Evolutionary conservation across 176 grass and related monocot genomes (phyloP), one percentile per base, ranked within the genome.

Genomic region (Oryza officinalis): DNA sequence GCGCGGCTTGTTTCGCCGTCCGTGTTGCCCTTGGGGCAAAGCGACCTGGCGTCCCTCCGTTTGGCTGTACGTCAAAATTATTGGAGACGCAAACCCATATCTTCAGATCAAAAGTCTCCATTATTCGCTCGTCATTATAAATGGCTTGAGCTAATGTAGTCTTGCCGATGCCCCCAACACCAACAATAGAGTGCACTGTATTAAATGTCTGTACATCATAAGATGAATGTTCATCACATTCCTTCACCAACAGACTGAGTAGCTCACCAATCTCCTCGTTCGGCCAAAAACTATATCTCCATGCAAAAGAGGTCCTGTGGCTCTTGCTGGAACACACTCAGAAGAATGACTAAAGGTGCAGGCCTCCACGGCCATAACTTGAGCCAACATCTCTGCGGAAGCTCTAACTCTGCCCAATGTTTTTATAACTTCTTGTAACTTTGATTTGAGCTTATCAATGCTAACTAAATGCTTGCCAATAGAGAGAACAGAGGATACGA

Each of bases 31-130:
- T n/a, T n/a, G n/a, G n/a, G n/a, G n/a, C n/a, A n/a, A n/a, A n/a
- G n/a, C n/a, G n/a, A n/a, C n/a, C n/a, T n/a, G n/a, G n/a, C n/a
- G n/a, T n/a, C n/a, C n/a, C n/a, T n/a, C n/a, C n/a, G n/a, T n/a
- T n/a, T n/a, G n/a, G n/a, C n/a, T n/a, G n/a, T n/a, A n/a, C n/a
- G 35, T 85, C 65, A 37, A 85, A 85, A 26, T 81, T 81, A 10
- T 18, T 32, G 8, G 82, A 85, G 31, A 89, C 83, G 66, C 47
- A 77, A 80, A 89, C 54, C 88, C 88, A 89, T 65, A 85, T 82
- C 79, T 32, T 77, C 2, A 44, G 10, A 10, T 89, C 78, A 44
- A 85, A 85, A 32, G 20, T 1, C 10, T 72, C 26, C 6, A 10
- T 18, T 9, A 90, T 41, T 22, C 67, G 22, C 15, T 67, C 27